Conservation (phyloP, 2,329 filamentous ascomycete genomes). For the Cladosporium sp. region DNA sequence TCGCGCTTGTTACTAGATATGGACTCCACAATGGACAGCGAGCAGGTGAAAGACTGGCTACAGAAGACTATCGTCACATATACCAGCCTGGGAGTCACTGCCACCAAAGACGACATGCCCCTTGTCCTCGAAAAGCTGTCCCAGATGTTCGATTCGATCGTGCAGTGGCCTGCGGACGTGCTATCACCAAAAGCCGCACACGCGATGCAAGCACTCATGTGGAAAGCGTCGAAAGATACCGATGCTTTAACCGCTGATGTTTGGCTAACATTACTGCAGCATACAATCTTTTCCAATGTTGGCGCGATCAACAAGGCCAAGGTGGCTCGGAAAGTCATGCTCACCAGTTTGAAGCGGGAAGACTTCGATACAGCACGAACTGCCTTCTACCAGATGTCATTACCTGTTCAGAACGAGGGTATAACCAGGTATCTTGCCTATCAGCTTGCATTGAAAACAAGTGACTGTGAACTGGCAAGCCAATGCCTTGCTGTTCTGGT, state of each 20-base stretch:
- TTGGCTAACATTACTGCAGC: conserved; percentile 70
- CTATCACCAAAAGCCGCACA: conserved; percentile 60
- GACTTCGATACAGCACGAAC: conserved; percentile 53
- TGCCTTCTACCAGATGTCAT: conserved; percentile 56
- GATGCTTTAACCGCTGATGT: conserved; percentile 2
- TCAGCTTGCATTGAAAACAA: conserved; percentile 24
- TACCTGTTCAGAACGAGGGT: conserved; percentile 21
- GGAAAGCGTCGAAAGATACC: conserved; percentile 53
- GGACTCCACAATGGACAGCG: conserved; percentile 21
- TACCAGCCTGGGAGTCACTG: conserved; percentile 13
- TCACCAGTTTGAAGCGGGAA: conserved; percentile 61
- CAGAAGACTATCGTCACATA: conserved; percentile 66
- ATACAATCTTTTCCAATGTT: conserved; percentile 61
- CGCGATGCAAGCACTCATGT: conserved; percentile 69
- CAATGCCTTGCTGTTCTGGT: conserved; percentile 62
- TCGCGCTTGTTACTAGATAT: conserved; percentile 49
- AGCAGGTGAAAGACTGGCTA: conserved; percentile 50
- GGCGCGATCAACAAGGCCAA: conserved; percentile 65
- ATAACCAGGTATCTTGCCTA: conserved; percentile 26
- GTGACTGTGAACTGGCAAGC: conserved; percentile 44
- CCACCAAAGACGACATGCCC: neutral
- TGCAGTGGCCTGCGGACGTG: conserved; percentile 41
- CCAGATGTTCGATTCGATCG: conserved; percentile 40
- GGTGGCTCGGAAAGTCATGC: conserved; percentile 62
- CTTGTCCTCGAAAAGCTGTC: neutral